Percentiles rank a stretch among this genome's conserved stretches.
phyloP scores from a whole-genome alignment of 106 monocot species.

The Amphibolis antarctica region DNA sequence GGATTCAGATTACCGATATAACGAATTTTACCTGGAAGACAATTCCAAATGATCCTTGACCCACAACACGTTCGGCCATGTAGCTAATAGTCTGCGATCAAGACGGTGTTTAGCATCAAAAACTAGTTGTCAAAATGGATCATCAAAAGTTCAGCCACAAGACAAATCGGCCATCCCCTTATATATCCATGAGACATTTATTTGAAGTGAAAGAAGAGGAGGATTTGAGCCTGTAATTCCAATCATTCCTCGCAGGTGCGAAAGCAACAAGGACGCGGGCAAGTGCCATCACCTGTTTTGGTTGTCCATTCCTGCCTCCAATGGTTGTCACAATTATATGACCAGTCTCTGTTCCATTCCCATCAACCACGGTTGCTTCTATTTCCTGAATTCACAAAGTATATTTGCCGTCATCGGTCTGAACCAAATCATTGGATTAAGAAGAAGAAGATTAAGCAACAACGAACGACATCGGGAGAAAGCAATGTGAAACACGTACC shows the following conservation, averaged over 20 bases:
- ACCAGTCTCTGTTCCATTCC: constrained; percentile 19
- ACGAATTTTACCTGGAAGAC: constrained; percentile 24
- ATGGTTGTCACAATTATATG: constrained; percentile 25
- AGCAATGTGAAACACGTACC: background rate
- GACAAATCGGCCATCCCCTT: too few relatives aligned
- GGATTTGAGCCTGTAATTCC: too few relatives aligned
- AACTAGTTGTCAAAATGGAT: too few relatives aligned
- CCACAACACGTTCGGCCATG: constrained; percentile 17
- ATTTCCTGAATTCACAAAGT: constrained; percentile 2
- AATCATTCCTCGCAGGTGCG: too few relatives aligned
- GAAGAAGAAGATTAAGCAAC: too few relatives aligned
- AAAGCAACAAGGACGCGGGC: background rate
- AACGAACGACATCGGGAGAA: background rate
- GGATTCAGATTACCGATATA: too few relatives aligned
- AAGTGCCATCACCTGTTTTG: constrained; percentile 9
- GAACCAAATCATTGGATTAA: background rate
- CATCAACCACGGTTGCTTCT: constrained; percentile 17
- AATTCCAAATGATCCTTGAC: constrained; percentile 18
- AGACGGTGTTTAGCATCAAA: too few relatives aligned
- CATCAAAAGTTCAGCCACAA: too few relatives aligned
- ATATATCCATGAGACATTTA: too few relatives aligned
- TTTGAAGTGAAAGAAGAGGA: too few relatives aligned
- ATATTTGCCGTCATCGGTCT: background rate
- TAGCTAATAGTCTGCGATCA: constrained; percentile 15
- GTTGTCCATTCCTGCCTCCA: constrained; percentile 20